Conservation (phyloP, 805 yeast genomes). For the Sugiyamaella smithiae region DNA sequence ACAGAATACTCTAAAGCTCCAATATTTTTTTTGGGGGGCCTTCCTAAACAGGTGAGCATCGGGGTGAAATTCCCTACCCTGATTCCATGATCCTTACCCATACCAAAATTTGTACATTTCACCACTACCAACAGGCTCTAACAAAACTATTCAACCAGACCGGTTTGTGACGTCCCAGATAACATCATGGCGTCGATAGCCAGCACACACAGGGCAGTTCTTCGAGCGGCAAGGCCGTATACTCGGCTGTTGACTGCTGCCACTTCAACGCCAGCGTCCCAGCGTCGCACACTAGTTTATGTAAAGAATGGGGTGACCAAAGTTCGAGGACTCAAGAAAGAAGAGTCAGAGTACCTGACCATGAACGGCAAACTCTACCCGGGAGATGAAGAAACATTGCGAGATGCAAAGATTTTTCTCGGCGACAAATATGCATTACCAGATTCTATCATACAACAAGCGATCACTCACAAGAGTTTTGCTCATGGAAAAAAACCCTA, state of each 20-base stretch:
- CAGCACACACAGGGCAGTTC: not conserved
- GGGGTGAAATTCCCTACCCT: conserved; percentile 3
- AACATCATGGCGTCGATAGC: conserved; percentile 1
- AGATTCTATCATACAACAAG: conserved; percentile 66
- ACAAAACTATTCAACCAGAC: no score
- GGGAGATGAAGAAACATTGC: conserved; percentile 46
- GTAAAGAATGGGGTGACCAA: conserved; percentile 45
- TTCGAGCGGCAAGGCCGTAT: not conserved
- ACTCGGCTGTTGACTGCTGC: no score
- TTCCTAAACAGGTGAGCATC: no score
- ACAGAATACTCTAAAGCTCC: no score
- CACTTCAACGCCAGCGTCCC: not conserved
- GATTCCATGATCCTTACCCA: not conserved
- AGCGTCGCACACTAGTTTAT: conserved; percentile 32
- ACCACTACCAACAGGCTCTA: not conserved
- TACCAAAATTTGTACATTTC: not conserved
- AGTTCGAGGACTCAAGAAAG: conserved; percentile 68
- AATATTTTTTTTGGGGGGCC: not conserved
- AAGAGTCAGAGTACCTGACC: conserved; percentile 56
- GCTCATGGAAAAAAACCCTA: conserved; percentile 88
- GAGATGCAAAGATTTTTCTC: conserved; percentile 49
- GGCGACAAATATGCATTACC: conserved; percentile 52
- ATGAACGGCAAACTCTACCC: conserved; percentile 57
- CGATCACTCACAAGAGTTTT: conserved; percentile 89
- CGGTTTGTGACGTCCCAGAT: no score